Conservation (phyloP, 148 eudicot genomes). For the Suaeda aralocaspica region DNA sequence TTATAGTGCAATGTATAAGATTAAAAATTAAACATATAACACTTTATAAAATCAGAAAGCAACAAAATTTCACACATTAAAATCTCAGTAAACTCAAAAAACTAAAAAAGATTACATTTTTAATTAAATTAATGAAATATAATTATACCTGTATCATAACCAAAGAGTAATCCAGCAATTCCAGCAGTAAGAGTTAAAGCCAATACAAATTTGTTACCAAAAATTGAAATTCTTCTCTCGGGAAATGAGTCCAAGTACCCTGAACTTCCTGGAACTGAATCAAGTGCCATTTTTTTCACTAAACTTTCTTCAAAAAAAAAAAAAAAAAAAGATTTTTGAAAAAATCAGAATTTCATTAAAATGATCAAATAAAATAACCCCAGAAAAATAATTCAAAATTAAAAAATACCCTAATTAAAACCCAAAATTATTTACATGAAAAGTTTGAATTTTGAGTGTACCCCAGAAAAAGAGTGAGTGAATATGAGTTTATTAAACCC, state of each 20-base stretch:
- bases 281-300: slow-evolving; percentile 29
- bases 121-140: background rate
- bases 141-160: slow-evolving; percentile 79
- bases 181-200: slow-evolving; percentile 70
- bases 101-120: too few species aligned
- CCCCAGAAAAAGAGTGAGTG: too few species aligned
- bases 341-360: background rate
- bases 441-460: too few species aligned
- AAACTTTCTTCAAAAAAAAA: background rate
- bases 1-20: too few species aligned
- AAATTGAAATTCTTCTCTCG: slow-evolving; percentile 55
- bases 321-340: too few species aligned
- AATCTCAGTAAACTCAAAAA: too few species aligned
- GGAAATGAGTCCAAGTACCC: slow-evolving; percentile 44
- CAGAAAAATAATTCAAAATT: background rate
- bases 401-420: slow-evolving; percentile 1
- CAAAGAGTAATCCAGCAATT: slow-evolving; percentile 83
- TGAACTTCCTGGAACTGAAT: slow-evolving; percentile 57
- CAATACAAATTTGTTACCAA: slow-evolving; percentile 66
- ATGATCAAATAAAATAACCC: background rate
- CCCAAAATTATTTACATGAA: background rate
- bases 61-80: too few species aligned
- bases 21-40: too few species aligned
- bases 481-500: too few species aligned
- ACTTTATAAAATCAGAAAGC: too few species aligned